Conservation (phyloP, 2,329 filamentous ascomycete species). For the Diaporthe amygdali region DNA sequence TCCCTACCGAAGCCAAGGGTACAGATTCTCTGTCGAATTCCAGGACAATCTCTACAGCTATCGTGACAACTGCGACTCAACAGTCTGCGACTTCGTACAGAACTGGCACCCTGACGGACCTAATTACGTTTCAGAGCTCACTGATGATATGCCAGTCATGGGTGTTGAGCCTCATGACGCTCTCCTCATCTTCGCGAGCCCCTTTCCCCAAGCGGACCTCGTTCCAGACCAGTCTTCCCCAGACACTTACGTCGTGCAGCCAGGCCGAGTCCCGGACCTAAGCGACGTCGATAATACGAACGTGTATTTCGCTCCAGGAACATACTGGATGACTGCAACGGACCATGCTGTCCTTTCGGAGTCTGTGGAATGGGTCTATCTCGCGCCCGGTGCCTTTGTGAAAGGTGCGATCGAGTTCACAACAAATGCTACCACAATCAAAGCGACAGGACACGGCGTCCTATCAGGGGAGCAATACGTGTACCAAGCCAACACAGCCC, state of each 20-base stretch:
- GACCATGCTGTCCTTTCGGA: slow-evolving; percentile 12
- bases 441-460: slow-evolving; percentile 41
- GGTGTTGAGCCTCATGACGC: slow-evolving; percentile 36
- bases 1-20: slow-evolving; percentile 32
- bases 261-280: slow-evolving; percentile 31
- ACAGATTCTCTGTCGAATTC: slow-evolving; percentile 40
- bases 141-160: slow-evolving; percentile 28
- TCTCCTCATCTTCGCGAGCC: slow-evolving; percentile 39
- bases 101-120: slow-evolving; percentile 26
- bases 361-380: slow-evolving; percentile 33
- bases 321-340: slow-evolving; percentile 35
- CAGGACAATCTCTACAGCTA: slow-evolving; percentile 36
- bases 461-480: slow-evolving; percentile 44
- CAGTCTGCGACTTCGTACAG: slow-evolving; percentile 18
- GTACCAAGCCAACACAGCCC: slow-evolving; percentile 40
- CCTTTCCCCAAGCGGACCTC: slow-evolving; percentile 28
- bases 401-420: slow-evolving; percentile 43
- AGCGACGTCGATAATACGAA: slow-evolving; percentile 25
- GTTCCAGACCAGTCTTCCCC: slow-evolving; percentile 26
- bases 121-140: slow-evolving; percentile 29
- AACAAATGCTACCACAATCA: slow-evolving; percentile 28
- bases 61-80: slow-evolving; percentile 19
- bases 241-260: slow-evolving; percentile 28
- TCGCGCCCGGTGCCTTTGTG: slow-evolving; percentile 40
- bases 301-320: slow-evolving; percentile 36